phyloP scores from a whole-genome alignment of 2,329 filamentous ascomycete species.

The Chaetoscypha palmicola region DNA sequence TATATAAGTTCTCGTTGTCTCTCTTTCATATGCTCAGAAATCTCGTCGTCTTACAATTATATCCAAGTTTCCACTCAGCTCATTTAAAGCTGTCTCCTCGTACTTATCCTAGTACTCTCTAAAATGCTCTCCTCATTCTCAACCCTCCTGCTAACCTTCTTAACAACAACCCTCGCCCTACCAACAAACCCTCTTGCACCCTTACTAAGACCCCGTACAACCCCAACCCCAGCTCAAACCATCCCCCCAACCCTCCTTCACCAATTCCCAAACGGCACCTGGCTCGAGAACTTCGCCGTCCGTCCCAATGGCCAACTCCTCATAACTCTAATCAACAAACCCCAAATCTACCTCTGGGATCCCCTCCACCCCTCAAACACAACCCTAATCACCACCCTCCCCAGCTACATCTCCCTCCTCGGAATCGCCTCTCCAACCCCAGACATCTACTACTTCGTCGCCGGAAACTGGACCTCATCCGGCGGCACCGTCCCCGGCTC shows the following conservation, averaged over 20 bases:
- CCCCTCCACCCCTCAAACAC: not conserved
- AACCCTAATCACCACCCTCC: constrained; percentile 3
- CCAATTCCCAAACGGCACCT: constrained; percentile 7
- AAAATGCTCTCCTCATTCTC: not conserved
- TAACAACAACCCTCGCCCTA: not conserved
- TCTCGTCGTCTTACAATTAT: too few relatives aligned
- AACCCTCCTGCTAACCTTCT: not conserved
- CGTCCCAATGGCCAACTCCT: constrained; percentile 47
- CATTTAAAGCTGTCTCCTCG: too few relatives aligned
- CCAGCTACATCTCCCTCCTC: constrained; percentile 19
- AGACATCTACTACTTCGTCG: constrained; percentile 27
- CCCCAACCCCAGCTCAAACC: not conserved
- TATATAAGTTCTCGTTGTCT: too few relatives aligned
- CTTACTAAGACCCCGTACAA: not conserved
- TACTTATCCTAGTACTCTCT: too few relatives aligned
- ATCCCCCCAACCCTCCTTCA: not conserved
- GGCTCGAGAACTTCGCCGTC: constrained; percentile 26
- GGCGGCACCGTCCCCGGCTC: constrained; percentile 1
- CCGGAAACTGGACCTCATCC: constrained; percentile 7
- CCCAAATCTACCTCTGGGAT: constrained; percentile 7
- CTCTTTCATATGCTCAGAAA: too few relatives aligned
- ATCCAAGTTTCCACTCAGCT: too few relatives aligned
- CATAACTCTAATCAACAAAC: constrained; percentile 3
- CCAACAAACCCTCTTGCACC: not conserved
- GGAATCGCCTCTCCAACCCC: constrained; percentile 32